Base-by-base conservation (phyloP, 805 yeast species). In the Barnettozyma vustinii region DNA sequence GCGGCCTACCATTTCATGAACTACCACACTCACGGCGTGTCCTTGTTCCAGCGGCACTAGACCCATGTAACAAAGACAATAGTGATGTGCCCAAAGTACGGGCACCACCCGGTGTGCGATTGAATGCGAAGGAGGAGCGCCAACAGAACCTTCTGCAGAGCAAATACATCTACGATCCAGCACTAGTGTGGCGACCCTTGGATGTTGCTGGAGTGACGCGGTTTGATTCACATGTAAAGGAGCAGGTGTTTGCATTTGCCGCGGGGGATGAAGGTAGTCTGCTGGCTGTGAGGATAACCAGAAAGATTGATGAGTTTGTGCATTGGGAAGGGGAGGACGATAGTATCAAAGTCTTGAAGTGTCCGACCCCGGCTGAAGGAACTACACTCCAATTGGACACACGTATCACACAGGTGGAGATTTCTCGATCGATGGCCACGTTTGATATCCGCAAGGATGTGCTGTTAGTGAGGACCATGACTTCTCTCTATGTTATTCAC, bases 381-480 rank as follows among this genome's bases (percentile, higher is more conserved):
- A 44, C 47, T 0, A 35, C 54, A 1, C 21, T 68, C 12, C 59
- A 64, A 12, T 45, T 74, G 16, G 56, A 66, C 5, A 68, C 74
- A 3, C 61, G 70, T 2, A 74, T 77, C 9, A 68, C 67, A 43
- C 75, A 71, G 46, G 68, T 77, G 4, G 64, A 65, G 37, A 56
- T 72, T 3, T 63, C 70, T 9, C 53, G 55, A 12, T 39, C 62
- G 1, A 52, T 65, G 1, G 45, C 61, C 4, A 35, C 51, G 7
- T 53, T 58, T 19, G 59, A 59, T 3, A 56, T 60, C 21, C 44
- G 52, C 7, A 56, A 70, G 9, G 63, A 65, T 37, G 44, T 56
- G 15, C 47, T 75, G 7, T 59, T 72, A 1, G 67, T 75, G 1
- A 59, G 80, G 39, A 73, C 80, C 0, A 60, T 60, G 9, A 52